Conservation (phyloP, 805 yeast genomes). For the Ogataea neopini region DNA sequence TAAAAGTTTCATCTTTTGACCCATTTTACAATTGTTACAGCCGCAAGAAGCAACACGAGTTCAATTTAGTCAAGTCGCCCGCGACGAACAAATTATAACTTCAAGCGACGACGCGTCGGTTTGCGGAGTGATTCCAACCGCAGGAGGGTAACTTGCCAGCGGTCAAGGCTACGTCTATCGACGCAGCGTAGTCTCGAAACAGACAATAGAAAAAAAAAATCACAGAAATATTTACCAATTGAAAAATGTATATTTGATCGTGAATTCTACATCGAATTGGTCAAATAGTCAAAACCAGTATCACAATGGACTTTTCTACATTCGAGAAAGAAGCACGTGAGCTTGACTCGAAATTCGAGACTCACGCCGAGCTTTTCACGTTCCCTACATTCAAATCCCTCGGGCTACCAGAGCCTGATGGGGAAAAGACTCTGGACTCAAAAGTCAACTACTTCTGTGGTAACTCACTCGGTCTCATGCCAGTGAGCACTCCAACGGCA, state of each 20-base stretch:
- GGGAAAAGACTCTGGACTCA: conserved; percentile 15
- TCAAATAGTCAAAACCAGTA: too few relatives aligned
- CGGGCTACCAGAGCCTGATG: conserved; percentile 42
- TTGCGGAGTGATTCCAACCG: neutral
- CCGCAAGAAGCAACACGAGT: conserved; percentile 5
- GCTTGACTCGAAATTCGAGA: conserved; percentile 44
- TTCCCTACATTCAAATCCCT: conserved; percentile 68
- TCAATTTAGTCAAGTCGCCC: conserved; percentile 2
- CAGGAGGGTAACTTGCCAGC: neutral
- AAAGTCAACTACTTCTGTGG: conserved; percentile 75
- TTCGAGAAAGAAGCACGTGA: conserved; percentile 24
- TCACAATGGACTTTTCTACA: neutral
- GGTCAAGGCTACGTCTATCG: neutral
- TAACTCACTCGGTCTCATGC: conserved; percentile 93
- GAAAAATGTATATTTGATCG: neutral
- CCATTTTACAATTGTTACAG: neutral
- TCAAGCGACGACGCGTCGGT: neutral
- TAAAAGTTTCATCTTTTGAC: neutral
- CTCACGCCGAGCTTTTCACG: conserved; percentile 49
- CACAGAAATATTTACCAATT: neutral
- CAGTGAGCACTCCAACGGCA: conserved; percentile 56
- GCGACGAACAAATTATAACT: neutral
- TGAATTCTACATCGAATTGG: too few relatives aligned
- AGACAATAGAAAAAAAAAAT: neutral
- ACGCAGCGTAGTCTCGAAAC: neutral